phyloP scores from a whole-genome alignment of 2,329 filamentous ascomycete species.

The Mycosphaerella sp. region DNA sequence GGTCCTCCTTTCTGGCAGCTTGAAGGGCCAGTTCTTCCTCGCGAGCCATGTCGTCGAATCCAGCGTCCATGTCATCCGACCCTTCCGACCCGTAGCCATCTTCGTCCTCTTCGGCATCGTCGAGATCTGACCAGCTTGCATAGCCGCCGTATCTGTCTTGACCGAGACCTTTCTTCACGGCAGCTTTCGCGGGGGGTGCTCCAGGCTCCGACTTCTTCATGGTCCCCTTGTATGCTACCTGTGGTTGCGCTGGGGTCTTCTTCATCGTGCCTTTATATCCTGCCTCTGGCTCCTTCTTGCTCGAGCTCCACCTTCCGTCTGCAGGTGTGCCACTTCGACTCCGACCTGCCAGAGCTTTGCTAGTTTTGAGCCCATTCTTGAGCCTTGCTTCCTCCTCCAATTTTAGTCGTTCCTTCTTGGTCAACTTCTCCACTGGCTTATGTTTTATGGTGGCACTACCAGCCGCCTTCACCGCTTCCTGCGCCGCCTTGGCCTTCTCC shows the following conservation, averaged over 20 bases:
- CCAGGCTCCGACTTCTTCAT: conserved; percentile 39
- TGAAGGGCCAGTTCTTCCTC: conserved; percentile 61
- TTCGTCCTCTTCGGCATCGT: conserved; percentile 51
- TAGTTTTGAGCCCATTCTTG: conserved; percentile 37
- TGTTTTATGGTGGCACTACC: conserved; percentile 65
- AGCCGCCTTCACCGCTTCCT: conserved; percentile 53
- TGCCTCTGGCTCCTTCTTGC: conserved; percentile 30
- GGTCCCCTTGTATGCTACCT: conserved; percentile 41
- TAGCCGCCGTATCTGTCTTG: conserved; percentile 37
- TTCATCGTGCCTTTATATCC: conserved; percentile 42
- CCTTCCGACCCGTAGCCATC: conserved; percentile 74
- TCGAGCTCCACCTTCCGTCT: conserved; percentile 16
- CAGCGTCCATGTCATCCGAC: conserved; percentile 57
- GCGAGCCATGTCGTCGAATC: conserved; percentile 64
- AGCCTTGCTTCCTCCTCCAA: conserved; percentile 37
- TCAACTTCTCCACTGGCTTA: conserved; percentile 62
- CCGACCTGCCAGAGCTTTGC: conserved; percentile 25
- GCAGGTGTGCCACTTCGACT: conserved; percentile 27
- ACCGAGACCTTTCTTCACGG: conserved; percentile 31
- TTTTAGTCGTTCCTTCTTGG: conserved; percentile 49
- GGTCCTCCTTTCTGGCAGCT: conserved; percentile 62
- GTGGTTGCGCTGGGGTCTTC: conserved; percentile 19
- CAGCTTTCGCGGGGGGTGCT: conserved; percentile 35
- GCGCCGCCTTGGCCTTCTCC: conserved; percentile 62
- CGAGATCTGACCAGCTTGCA: conserved; percentile 36